Evolutionary conservation across 805 yeast species (phyloP).

Genomic region (Spathaspora passalidarum): DNA sequence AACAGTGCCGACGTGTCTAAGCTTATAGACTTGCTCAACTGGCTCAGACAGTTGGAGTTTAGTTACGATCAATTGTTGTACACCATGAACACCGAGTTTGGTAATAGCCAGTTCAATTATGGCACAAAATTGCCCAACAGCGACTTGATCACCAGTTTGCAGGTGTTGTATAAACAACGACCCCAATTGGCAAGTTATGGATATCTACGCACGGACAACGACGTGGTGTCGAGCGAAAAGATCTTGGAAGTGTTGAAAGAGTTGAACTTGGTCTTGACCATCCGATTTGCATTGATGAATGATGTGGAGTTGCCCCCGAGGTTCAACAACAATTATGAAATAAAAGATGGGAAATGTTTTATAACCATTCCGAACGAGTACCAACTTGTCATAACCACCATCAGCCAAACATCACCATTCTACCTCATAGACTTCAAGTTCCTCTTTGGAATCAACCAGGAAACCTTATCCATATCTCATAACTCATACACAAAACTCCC

Average conservation of each 20-base stretch:
- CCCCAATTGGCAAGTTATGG: slow-evolving; percentile 67
- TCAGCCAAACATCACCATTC: slow-evolving; percentile 64
- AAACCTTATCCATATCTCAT: slow-evolving; percentile 29
- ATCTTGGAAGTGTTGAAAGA: slow-evolving; percentile 61
- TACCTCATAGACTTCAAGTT: slow-evolving; percentile 77
- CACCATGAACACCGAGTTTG: slow-evolving; percentile 65
- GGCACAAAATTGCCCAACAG: slow-evolving; percentile 93
- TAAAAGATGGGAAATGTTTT: slow-evolving; percentile 74
- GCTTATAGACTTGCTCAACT: slow-evolving; percentile 81
- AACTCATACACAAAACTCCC: slow-evolving; percentile 31
- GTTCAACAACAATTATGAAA: slow-evolving; percentile 54
- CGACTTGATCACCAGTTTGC: slow-evolving; percentile 82
- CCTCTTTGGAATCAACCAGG: slow-evolving; percentile 47
- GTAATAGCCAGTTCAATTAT: slow-evolving; percentile 40
- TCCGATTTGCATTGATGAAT: slow-evolving; percentile 65
- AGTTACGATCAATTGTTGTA: slow-evolving; percentile 58
- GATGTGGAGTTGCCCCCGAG: slow-evolving; percentile 55
- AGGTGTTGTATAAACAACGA: slow-evolving; percentile 73
- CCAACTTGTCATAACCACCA: slow-evolving; percentile 62
- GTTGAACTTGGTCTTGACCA: slow-evolving; percentile 68
- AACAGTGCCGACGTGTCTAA: slow-evolving; percentile 67
- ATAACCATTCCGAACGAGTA: slow-evolving; percentile 64
- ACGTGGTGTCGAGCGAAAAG: slow-evolving; percentile 21
- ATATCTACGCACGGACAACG: not conserved
- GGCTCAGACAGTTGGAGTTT: slow-evolving; percentile 79